phyloP scores from a whole-genome alignment of 345 rosid genomes.

The Camelina laxa region DNA sequence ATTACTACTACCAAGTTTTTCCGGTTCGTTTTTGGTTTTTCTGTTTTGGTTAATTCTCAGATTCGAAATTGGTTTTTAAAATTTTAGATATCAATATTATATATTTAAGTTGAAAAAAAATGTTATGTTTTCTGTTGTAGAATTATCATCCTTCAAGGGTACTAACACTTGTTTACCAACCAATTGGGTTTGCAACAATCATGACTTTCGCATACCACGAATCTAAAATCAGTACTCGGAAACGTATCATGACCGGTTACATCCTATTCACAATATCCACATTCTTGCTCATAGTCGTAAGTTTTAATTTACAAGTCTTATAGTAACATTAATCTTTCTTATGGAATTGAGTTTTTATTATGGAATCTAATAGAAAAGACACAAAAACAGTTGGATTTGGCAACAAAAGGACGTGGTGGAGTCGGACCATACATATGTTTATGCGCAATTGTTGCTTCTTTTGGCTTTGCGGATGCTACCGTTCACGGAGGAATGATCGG shows the following conservation, averaged over 20 bases:
- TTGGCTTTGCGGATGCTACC: slow-evolving; percentile 87
- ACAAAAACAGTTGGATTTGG: slow-evolving; percentile 83
- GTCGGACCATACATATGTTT: slow-evolving; percentile 69
- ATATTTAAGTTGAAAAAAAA: background rate
- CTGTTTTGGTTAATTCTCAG: too few species aligned
- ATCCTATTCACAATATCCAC: slow-evolving; percentile 61
- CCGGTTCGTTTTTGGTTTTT: slow-evolving; percentile 67
- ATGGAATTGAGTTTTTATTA: background rate
- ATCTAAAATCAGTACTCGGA: slow-evolving; percentile 70
- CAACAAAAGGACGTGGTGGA: slow-evolving; percentile 83
- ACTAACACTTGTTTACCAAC: slow-evolving; percentile 81
- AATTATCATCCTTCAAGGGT: slow-evolving; percentile 92
- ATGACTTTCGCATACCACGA: slow-evolving; percentile 65
- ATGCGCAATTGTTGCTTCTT: slow-evolving; percentile 65
- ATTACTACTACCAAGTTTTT: slow-evolving; percentile 74
- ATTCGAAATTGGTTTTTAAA: background rate
- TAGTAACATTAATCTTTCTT: background rate
- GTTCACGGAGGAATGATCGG: slow-evolving; percentile 97
- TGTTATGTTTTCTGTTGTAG: slow-evolving; percentile 49
- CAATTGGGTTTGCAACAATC: slow-evolving; percentile 75
- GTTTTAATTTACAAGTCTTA: slow-evolving; percentile 19
- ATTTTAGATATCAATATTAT: background rate
- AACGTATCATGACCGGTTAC: slow-evolving; percentile 75
- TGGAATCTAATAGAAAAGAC: too few species aligned
- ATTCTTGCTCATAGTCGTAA: slow-evolving; percentile 78